A percentile compares a stretch with the other conserved stretches of the same genome.
Conservation (phyloP, 1,139 yeast species). For the Hemisphaericaspora xylofermentans region DNA sequence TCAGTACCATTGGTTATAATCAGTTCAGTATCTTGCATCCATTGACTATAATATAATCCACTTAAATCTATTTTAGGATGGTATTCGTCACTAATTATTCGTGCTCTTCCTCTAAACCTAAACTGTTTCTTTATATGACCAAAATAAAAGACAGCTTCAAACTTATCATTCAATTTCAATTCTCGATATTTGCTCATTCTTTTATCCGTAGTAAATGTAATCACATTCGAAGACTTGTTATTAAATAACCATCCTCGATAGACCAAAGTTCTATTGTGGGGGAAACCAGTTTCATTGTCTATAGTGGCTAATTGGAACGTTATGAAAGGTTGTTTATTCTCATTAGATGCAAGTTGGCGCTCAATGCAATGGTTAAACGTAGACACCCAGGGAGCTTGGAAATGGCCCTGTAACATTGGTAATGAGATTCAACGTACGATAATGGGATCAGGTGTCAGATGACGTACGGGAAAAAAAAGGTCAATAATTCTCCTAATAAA, state of each 20-base stretch:
- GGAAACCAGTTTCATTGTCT: conserved; percentile 50
- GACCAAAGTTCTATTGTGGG: conserved; percentile 67
- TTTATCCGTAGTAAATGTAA: conserved; percentile 71
- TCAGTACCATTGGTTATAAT: conserved; percentile 16
- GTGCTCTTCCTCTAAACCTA: conserved; percentile 67
- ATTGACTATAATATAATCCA: conserved; percentile 17
- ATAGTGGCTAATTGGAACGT: conserved; percentile 72
- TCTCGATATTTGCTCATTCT: conserved; percentile 66
- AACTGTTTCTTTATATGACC: conserved; percentile 61
- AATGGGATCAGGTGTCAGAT: too few species aligned
- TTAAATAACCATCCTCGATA: conserved; percentile 74
- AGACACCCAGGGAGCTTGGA: conserved; percentile 18
- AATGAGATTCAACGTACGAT: neutral
- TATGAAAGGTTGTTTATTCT: conserved; percentile 44
- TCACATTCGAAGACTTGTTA: conserved; percentile 64
- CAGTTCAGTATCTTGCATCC: conserved; percentile 14
- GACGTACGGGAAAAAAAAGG: too few species aligned
- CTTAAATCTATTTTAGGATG: conserved; percentile 36
- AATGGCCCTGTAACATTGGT: conserved; percentile 9
- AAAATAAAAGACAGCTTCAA: conserved; percentile 79
- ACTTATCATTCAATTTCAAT: conserved; percentile 47
- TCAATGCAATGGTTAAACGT: conserved; percentile 12
- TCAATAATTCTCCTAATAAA: too few species aligned
- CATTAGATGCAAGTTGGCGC: conserved; percentile 13
- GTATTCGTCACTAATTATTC: conserved; percentile 37